A percentile compares a stretch with the other conserved stretches of the same genome.
Conservation (phyloP, 2,329 filamentous ascomycete genomes). For the Phaeoacremonium minimum region DNA sequence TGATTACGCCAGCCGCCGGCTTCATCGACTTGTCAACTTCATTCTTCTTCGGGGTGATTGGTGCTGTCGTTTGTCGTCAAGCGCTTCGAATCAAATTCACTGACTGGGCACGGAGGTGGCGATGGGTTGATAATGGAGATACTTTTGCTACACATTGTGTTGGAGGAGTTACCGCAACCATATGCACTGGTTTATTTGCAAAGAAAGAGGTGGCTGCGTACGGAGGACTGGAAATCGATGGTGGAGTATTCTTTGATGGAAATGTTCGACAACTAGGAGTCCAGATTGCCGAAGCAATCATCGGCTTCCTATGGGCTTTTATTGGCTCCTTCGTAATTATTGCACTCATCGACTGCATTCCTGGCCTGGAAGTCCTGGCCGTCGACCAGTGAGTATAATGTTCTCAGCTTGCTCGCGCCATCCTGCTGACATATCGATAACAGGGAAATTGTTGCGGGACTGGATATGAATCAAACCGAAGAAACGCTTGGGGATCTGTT, state of each 20-base stretch:
- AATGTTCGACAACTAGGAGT: conserved; percentile 43
- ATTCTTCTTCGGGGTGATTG: conserved; percentile 41
- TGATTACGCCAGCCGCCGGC: conserved; percentile 44
- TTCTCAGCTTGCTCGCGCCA: background rate
- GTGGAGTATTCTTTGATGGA: conserved; percentile 49
- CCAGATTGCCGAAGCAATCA: conserved; percentile 43
- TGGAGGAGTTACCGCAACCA: conserved; percentile 44
- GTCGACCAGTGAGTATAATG: conserved; percentile 39
- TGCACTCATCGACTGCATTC: conserved; percentile 46
- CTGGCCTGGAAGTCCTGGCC: conserved; percentile 46
- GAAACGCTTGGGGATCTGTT: background rate
- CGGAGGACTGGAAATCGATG: conserved; percentile 39
- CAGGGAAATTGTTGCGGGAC: background rate
- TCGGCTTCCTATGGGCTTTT: conserved; percentile 48
- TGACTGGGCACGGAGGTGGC: conserved; percentile 35
- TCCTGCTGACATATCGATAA: background rate
- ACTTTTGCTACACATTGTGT: conserved; percentile 52
- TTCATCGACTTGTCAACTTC: conserved; percentile 42
- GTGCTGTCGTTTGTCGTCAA: conserved; percentile 42
- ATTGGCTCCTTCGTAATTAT: conserved; percentile 41
- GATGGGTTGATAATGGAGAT: conserved; percentile 52
- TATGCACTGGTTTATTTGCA: conserved; percentile 46
- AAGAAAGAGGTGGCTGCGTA: conserved; percentile 46
- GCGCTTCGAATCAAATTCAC: conserved; percentile 49
- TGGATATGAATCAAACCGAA: background rate